A percentile compares a stretch with the other conserved stretches of the same genome.
Evolutionary conservation across 2,329 filamentous ascomycete species (phyloP).

Genomic region (Xylariaceae sp.): DNA sequence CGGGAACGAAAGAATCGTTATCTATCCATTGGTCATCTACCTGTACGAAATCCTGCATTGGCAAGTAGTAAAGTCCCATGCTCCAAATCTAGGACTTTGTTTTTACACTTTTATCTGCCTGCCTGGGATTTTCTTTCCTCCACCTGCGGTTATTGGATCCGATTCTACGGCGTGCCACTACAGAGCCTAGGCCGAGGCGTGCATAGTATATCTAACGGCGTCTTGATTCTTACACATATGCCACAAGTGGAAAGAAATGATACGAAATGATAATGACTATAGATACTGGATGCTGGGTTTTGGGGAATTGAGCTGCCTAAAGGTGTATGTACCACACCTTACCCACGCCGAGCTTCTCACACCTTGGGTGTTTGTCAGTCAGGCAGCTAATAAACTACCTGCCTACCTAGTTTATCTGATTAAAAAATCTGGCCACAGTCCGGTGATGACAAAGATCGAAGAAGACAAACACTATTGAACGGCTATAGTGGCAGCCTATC

Average conservation of each 20-base stretch:
- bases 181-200: too few relatives aligned
- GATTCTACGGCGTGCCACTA: not conserved
- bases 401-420: not conserved
- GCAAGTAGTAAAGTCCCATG: conserved; percentile 1
- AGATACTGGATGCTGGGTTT: too few relatives aligned
- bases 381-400: too few relatives aligned
- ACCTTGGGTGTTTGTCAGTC: conserved; percentile 6
- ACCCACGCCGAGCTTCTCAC: conserved; percentile 11
- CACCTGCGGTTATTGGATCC: conserved; percentile 1
- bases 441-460: not conserved
- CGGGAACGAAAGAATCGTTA: too few relatives aligned
- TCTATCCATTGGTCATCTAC: too few relatives aligned
- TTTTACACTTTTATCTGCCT: conserved; percentile 17
- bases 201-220: too few relatives aligned
- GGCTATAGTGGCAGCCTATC: conserved; percentile 1
- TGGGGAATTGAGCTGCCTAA: too few relatives aligned
- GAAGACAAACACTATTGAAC: conserved; percentile 1
- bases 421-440: conserved; percentile 1
- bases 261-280: too few relatives aligned
- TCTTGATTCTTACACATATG: too few relatives aligned
- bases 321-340: conserved; percentile 11
- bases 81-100: conserved; percentile 23
- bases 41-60: conserved; percentile 12
- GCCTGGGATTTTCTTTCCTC: conserved; percentile 6
- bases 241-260: too few relatives aligned